These are phyloP conservation scores for Arthrobotrys sinensis DNA, from an alignment of 2,329 filamentous ascomycete species.

Conservation along the genomic window DNA sequence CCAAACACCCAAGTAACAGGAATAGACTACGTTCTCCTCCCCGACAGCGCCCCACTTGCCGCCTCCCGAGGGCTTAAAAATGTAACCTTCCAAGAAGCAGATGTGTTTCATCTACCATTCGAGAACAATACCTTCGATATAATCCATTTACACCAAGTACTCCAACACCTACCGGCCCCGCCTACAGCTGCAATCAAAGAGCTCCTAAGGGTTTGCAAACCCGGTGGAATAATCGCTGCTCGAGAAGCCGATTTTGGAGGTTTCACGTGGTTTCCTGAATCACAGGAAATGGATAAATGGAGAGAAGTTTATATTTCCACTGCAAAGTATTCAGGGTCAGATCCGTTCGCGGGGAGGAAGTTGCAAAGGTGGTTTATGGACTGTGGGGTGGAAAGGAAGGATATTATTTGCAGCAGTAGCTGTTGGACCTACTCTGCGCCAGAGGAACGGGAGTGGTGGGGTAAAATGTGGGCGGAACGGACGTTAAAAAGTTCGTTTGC, in stretches of 20 bases:
- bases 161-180: conserved; percentile 40
- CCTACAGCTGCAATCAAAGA: conserved; percentile 35
- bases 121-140: conserved; percentile 30
- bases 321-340: conserved; percentile 2
- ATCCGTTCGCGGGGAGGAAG: conserved; percentile 37
- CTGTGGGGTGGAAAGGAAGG: conserved; percentile 13
- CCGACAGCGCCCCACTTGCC: conserved; percentile 19
- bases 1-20: conserved; percentile 41
- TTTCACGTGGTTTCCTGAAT: conserved; percentile 30
- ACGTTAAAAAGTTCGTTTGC: conserved; percentile 41
- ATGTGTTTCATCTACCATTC: conserved; percentile 40
- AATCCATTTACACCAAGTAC: conserved; percentile 44
- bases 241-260: conserved; percentile 37
- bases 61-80: conserved; percentile 21
- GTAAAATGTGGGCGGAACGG: conserved; percentile 48
- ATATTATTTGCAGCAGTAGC: conserved; percentile 35
- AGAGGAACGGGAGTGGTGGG: conserved; percentile 44
- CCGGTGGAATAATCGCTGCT: conserved; percentile 36
- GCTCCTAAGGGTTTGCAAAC: conserved; percentile 39
- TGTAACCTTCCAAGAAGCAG: conserved; percentile 35
- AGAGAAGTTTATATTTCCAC: conserved; percentile 25
- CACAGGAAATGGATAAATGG: conserved; percentile 14
- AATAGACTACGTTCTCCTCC: conserved; percentile 40
- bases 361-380: conserved; percentile 47
- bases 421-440: conserved; percentile 42